These are phyloP conservation scores for Cryptosporidium meleagridis DNA, from an alignment of 169 alveolate genomes.

Conservation along the genomic window DNA sequence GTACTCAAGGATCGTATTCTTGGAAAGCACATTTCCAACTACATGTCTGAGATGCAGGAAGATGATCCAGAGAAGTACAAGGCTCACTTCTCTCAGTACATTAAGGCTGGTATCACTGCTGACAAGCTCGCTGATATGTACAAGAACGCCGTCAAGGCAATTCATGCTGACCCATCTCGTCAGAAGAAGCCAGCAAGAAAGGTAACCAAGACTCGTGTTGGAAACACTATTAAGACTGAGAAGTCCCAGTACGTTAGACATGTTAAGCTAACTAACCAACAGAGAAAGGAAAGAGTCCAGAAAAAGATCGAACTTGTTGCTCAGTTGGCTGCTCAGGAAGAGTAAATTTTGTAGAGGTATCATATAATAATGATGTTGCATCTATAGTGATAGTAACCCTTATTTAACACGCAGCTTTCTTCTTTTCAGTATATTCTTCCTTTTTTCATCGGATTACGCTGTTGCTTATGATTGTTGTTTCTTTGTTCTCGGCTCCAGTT, in stretches of 20 bases:
- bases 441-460: not conserved
- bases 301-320: constrained; percentile 91
- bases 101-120: constrained; percentile 91
- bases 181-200: constrained; percentile 86
- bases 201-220: constrained; percentile 85
- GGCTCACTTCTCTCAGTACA: constrained; percentile 95
- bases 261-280: constrained; percentile 90
- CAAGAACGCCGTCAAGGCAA: constrained; percentile 96
- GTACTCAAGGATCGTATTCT: constrained; percentile 97
- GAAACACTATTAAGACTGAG: constrained; percentile 87
- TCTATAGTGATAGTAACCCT: constrained; percentile 53
- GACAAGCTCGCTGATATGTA: constrained; percentile 96
- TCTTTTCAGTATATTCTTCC: not conserved
- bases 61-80: constrained; percentile 96
- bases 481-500: not conserved
- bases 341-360: constrained; percentile 26
- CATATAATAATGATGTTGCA: constrained; percentile 48
- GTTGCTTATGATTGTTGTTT: too few relatives aligned
- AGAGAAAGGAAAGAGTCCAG: constrained; percentile 93
- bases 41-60: constrained; percentile 95
- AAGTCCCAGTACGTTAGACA: constrained; percentile 92
- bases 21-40: constrained; percentile 97
- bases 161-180: constrained; percentile 92
- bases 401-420: constrained; percentile 5
- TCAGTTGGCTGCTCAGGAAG: constrained; percentile 65